phyloP scores from a whole-genome alignment of 1,284 basidiomycete species.

The Vanrija sp. region DNA sequence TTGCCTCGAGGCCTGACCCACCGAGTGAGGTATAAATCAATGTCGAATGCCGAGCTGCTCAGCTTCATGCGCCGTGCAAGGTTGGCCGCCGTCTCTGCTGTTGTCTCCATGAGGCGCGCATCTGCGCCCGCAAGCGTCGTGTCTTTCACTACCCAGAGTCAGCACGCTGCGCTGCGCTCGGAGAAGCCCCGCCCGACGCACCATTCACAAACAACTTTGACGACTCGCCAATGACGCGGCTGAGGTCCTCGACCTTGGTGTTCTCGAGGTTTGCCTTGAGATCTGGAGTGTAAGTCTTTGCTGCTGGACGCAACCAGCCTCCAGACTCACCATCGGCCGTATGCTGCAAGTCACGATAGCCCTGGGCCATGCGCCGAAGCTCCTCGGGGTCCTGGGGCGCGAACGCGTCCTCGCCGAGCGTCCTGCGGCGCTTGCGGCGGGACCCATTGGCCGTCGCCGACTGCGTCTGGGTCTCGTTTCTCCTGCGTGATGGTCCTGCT shows the following conservation, averaged over 20 bases:
- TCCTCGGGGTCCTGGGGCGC: constrained; percentile 21
- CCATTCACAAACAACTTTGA: constrained; percentile 26
- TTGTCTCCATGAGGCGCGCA: constrained; percentile 30
- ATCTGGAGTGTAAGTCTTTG: constrained; percentile 22
- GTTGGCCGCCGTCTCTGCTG: constrained; percentile 28
- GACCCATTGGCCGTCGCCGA: background rate
- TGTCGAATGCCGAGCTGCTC: constrained; percentile 48
- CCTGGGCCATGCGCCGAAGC: constrained; percentile 17
- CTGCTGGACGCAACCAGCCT: no score
- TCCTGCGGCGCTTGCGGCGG: background rate
- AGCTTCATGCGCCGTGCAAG: constrained; percentile 45
- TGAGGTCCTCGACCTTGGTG: constrained; percentile 20
- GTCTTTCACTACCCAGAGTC: constrained; percentile 24
- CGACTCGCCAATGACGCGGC: constrained; percentile 14
- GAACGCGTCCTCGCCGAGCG: constrained; percentile 26
- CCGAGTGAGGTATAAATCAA: constrained; percentile 49
- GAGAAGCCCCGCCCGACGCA: constrained; percentile 10
- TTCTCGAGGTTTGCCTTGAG: constrained; percentile 33
- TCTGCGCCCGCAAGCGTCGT: constrained; percentile 35
- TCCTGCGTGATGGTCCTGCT: background rate
- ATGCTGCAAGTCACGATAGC: constrained; percentile 29
- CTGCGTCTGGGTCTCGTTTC: background rate
- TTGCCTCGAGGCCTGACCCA: constrained; percentile 9
- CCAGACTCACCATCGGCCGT: constrained; percentile 30
- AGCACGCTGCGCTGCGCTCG: background rate